These are phyloP conservation scores for Yamadazyma ubonensis DNA, from an alignment of 805 yeast genomes.

Conservation along the genomic window DNA sequence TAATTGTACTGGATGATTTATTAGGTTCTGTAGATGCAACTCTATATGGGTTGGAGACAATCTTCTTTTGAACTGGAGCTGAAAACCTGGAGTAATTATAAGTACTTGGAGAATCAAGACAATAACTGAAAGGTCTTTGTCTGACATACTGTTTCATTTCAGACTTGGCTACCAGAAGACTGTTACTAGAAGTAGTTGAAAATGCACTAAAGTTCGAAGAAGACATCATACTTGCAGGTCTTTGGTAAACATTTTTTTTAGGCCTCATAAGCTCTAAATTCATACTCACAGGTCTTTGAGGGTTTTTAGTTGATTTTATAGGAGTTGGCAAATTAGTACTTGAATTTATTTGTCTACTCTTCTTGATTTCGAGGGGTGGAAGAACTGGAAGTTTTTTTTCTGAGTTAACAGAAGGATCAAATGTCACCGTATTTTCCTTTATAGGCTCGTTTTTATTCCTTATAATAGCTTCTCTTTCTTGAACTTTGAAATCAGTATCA, in stretches of 20 bases:
- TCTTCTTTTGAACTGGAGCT: neutral
- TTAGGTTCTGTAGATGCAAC: neutral
- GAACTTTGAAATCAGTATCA: neutral
- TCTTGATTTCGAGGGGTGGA: conserved; percentile 4
- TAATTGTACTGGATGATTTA: too few relatives aligned
- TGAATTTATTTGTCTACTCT: neutral
- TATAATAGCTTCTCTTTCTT: too few relatives aligned
- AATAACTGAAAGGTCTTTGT: conserved; percentile 28
- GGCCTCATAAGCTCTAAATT: conserved; percentile 3
- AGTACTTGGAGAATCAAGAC: conserved; percentile 25
- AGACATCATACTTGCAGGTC: conserved; percentile 14
- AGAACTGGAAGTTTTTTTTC: conserved; percentile 5
- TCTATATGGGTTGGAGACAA: conserved; percentile 8
- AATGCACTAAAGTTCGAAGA: conserved; percentile 7
- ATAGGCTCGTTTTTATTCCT: too few relatives aligned
- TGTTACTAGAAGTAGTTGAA: conserved; percentile 7
- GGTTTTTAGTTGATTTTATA: neutral
- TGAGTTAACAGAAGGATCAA: neutral
- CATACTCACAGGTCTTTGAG: conserved; percentile 11
- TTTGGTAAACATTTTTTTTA: neutral
- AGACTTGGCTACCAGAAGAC: conserved; percentile 13
- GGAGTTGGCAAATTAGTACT: neutral
- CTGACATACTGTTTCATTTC: conserved; percentile 21
- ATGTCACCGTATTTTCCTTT: neutral
- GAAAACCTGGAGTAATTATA: conserved; percentile 17